Base-by-base conservation (phyloP, 169 alveolate species). In the Plasmodium billcollinsi region DNA sequence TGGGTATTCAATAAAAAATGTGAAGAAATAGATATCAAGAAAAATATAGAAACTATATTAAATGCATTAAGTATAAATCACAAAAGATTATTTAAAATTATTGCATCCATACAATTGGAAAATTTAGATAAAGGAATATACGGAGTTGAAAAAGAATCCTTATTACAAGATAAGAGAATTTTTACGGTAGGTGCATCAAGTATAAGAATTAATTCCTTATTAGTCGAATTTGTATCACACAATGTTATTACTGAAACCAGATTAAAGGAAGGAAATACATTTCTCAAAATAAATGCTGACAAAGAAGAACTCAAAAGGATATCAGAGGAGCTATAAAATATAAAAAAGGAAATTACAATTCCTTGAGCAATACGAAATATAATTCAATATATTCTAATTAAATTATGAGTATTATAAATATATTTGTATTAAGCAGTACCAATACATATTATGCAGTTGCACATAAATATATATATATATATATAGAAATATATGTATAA, bases 61-160 rank as follows among this genome's bases (percentile, higher is more conserved):
- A 88, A 83, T 49, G 96, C 96, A 5, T 59, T 94, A 70, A 94
- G 94, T 76, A 85, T 88, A 52, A 94, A 94, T 75, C 96, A 94
- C 88, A 92, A 91, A 74, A 80, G 94, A 52, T 88, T 94, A 21
- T 92, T 94, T 66, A 88, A 93, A 45, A 67, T 94, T 59, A 90
- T 94, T 50, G 95, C 95, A n/a, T 91, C 91, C 26, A 92, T 94
- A 29, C 96, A 94, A 73, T 65, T 92, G 29, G 95, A 92, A 93
- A 88, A 73, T 62, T 45, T 76, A 45, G 89, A 76, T 65, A 76
- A 76, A 69, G 89, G 89, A 20, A 76, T 76, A 18, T 76, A 65
- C 21, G 89, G 89, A 11, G 89, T 76, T 5, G 89, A 76, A 56
- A 76, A 76, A 43, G 89, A 76, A 43, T 76, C 76, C 45, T 45